phyloP scores from a whole-genome alignment of 2,329 filamentous ascomycete species.

The Ustulina deusta region DNA sequence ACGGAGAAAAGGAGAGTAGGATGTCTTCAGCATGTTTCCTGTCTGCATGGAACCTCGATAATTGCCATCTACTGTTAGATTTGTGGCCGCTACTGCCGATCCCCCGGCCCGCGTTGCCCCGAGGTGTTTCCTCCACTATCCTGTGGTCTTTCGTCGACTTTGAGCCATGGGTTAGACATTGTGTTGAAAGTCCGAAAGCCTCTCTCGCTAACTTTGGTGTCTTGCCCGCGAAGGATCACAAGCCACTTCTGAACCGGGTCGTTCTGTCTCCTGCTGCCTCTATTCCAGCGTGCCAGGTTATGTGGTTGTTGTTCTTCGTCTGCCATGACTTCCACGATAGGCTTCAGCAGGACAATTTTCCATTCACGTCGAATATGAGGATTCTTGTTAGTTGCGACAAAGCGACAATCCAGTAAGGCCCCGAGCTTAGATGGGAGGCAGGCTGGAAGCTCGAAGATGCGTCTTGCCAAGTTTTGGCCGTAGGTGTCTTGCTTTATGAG shows the following conservation, averaged over 20 bases:
- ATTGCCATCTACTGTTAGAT: too few relatives aligned
- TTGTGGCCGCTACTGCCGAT: not conserved
- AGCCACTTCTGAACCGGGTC: constrained; percentile 41
- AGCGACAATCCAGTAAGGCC: constrained; percentile 39
- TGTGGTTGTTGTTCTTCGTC: constrained; percentile 13
- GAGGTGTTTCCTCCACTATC: not conserved
- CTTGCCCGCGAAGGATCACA: constrained; percentile 38
- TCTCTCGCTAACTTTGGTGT: constrained; percentile 28
- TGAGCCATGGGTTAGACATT: constrained; percentile 39
- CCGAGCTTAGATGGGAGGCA: constrained; percentile 39
- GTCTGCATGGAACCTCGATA: not conserved
- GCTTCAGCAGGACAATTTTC: constrained; percentile 38
- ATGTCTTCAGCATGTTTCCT: not conserved
- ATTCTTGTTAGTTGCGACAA: constrained; percentile 40
- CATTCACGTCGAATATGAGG: constrained; percentile 39
- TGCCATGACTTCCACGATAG: constrained; percentile 25
- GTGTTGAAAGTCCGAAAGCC: constrained; percentile 39
- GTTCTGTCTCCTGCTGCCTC: not conserved
- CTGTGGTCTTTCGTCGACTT: constrained; percentile 24
- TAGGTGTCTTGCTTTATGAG: constrained; percentile 27
- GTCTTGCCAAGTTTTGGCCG: constrained; percentile 31
- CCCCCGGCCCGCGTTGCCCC: not conserved
- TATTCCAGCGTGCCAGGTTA: not conserved
- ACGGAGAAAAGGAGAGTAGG: not conserved
- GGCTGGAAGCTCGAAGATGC: constrained; percentile 37